These are phyloP conservation scores for Mortierella hygrophila DNA, from an alignment of 192 early-diverging fungal genomes.

Conservation along the genomic window DNA sequence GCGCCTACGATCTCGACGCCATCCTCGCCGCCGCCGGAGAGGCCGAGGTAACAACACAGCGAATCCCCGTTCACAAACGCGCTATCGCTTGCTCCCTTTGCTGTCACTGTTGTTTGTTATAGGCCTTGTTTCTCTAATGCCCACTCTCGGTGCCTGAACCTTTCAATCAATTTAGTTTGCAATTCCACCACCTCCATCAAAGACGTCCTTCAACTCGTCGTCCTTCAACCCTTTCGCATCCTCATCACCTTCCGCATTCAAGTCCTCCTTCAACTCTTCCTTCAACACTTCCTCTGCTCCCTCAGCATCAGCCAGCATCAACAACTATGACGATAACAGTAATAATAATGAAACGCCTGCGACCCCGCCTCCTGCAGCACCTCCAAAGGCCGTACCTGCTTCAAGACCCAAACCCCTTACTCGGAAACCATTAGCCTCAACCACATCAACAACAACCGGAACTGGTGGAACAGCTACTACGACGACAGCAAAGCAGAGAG, in stretches of 20 bases:
- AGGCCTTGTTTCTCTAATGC: background rate
- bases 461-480: conserved; percentile 2
- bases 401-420: background rate
- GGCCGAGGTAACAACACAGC: conserved; percentile 17
- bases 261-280: conserved; percentile 35
- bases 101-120: background rate
- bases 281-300: conserved; percentile 33
- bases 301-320: conserved; percentile 12
- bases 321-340: background rate
- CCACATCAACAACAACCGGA: background rate
- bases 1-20: conserved; percentile 53
- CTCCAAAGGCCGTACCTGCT: background rate
- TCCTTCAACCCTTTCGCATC: conserved; percentile 42
- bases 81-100: background rate
- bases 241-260: conserved; percentile 35
- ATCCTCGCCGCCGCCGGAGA: conserved; percentile 46
- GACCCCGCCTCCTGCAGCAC: background rate
- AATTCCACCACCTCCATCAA: conserved; percentile 36
- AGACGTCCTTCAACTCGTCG: conserved; percentile 42
- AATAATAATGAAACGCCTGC: background rate
- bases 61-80: background rate
- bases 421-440: conserved; percentile 2
- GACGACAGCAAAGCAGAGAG: conserved; percentile 23
- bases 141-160: background rate
- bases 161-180: conserved; percentile 32